phyloP scores from a whole-genome alignment of 331 rosid genomes.

The Spiraea crenata region DNA sequence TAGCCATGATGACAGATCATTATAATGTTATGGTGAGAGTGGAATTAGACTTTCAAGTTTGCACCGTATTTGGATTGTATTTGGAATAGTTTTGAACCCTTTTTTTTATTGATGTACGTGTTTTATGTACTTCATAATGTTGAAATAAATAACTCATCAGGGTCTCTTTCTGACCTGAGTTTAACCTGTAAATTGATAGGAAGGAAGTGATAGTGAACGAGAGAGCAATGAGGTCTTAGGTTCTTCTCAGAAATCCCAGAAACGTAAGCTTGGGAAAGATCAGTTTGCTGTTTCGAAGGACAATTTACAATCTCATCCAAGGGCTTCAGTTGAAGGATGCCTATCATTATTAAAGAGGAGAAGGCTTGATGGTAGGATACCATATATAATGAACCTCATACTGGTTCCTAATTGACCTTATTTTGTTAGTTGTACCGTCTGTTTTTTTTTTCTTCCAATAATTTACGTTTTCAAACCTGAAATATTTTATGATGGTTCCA shows the following conservation, averaged over 20 bases:
- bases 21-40: slow-evolving; percentile 71
- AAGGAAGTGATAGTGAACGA: slow-evolving; percentile 63
- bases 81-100: neutral
- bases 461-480: neutral
- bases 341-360: slow-evolving; percentile 62
- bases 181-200: slow-evolving; percentile 44
- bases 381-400: slow-evolving; percentile 8
- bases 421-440: neutral
- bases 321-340: slow-evolving; percentile 56
- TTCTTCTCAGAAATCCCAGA: slow-evolving; percentile 38
- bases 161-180: slow-evolving; percentile 10
- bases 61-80: slow-evolving; percentile 8
- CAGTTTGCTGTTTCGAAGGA: slow-evolving; percentile 43
- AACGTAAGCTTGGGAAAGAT: slow-evolving; percentile 52
- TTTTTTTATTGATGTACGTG: no score
- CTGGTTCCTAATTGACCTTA: neutral
- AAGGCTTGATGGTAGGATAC: slow-evolving; percentile 55
- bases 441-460: neutral
- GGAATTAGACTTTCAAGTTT: slow-evolving; percentile 8
- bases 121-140: neutral
- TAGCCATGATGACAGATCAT: slow-evolving; percentile 89
- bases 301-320: slow-evolving; percentile 40
- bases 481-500: neutral
- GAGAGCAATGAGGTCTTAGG: slow-evolving; percentile 61
- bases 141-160: neutral